Evolutionary conservation across 768 basidiomycete species (phyloP), one percentile per base, ranked within the genome.

Genomic region (Leucosporidium creatinivorum): DNA sequence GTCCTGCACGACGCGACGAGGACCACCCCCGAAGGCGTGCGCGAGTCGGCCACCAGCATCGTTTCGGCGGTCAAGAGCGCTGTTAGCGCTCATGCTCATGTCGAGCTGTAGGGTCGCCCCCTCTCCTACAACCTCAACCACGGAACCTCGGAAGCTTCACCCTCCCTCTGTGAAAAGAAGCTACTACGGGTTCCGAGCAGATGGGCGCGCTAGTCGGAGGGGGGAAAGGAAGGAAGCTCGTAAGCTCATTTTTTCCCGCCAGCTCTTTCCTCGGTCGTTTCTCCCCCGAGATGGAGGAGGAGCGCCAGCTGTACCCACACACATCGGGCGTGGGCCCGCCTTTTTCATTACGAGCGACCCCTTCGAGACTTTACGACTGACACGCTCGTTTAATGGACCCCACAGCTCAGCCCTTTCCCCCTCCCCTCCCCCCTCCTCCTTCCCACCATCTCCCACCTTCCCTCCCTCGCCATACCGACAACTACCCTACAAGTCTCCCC

Each of bases 91-190:
- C 56, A 64, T 25, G 49, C 28, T 15, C 69, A 69, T 51, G 65
- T 51, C 58, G 69, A 69, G 58, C 61, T 69, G 6, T 69, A 44
- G 39, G 39, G 39, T 10, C 8, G 39, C 39, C 6, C 33, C 12
- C 5, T n/a, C n/a, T n/a, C n/a, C n/a, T n/a, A n/a, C n/a, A n/a
- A n/a, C n/a, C n/a, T n/a, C n/a, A n/a, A n/a, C n/a, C n/a, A n/a
- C n/a, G n/a, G n/a, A n/a, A n/a, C 39, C 39, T 9, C 39, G 10
- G 39, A 54, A 50, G 49, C 50, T 26, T 23, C 50, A 3, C 50
- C n/a, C 21, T 50, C n/a, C n/a, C n/a, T n/a, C n/a, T n/a, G n/a
- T n/a, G n/a, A n/a, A n/a, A 17, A n/a, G 49, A 4, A 4, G 18
- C 5, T 4, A 17, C 49, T 51, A 44, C 50, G 21, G 50, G 50